phyloP scores from a whole-genome alignment of 345 rosid species.

The Dipteronia sinensis region DNA sequence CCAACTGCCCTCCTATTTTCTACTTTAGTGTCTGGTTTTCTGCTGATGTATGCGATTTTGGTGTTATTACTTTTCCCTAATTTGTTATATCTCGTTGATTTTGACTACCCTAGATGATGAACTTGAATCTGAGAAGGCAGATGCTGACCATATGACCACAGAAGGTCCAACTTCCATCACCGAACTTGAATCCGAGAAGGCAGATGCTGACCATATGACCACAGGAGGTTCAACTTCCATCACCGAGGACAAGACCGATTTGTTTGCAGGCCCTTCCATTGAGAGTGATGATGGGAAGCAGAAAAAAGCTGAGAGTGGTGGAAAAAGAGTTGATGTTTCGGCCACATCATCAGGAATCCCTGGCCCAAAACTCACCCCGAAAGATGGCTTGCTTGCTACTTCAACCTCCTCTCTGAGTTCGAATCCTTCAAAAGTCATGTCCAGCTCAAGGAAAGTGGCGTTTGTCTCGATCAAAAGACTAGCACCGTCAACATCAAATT shows the following conservation, averaged over 20 bases:
- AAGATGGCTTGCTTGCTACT: slow-evolving; percentile 19
- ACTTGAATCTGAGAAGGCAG: slow-evolving; percentile 23
- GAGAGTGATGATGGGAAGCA: background rate
- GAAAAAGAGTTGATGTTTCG: background rate
- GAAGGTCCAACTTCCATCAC: slow-evolving; percentile 24
- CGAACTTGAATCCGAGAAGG: slow-evolving; percentile 28
- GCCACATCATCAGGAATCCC: slow-evolving; percentile 1
- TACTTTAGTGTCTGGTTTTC: background rate
- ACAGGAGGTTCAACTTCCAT: slow-evolving; percentile 26
- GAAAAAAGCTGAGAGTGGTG: slow-evolving; percentile 25
- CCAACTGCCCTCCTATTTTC: background rate
- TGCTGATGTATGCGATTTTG: background rate
- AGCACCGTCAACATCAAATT: slow-evolving; percentile 28
- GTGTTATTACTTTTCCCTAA: background rate
- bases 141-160: slow-evolving; percentile 8
- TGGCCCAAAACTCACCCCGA: background rate
- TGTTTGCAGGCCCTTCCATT: slow-evolving; percentile 13
- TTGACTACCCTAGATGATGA: slow-evolving; percentile 29
- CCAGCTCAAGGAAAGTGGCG: slow-evolving; percentile 53
- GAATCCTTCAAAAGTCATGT: slow-evolving; percentile 8
- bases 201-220: slow-evolving; percentile 8
- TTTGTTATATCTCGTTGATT: background rate
- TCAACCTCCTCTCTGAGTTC: slow-evolving; percentile 23
- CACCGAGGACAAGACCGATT: slow-evolving; percentile 18
- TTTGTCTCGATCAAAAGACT: slow-evolving; percentile 62